Evolutionary conservation across 169 alveolate species (phyloP).

Genomic region (Plasmodium malariae): DNA sequence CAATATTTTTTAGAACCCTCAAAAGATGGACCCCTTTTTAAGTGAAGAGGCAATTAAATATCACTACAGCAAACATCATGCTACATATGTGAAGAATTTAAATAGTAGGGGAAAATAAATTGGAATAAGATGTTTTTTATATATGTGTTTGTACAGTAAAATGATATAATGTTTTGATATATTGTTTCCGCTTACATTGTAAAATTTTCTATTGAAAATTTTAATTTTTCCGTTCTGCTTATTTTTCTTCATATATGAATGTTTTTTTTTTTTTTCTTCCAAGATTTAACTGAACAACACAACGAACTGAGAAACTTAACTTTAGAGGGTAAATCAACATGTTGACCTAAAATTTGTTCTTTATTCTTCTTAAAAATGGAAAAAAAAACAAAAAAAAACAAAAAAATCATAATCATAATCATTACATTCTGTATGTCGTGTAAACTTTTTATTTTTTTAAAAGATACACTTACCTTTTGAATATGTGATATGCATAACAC

Average conservation of each 20-base stretch:
- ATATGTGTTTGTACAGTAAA: too few species aligned
- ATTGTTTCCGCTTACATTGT: too few species aligned
- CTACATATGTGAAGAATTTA: conserved; percentile 90
- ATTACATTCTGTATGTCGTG: not conserved
- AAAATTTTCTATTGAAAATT: too few species aligned
- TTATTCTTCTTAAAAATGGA: too few species aligned
- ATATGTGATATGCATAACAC: too few species aligned
- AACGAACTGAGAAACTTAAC: conserved; percentile 26
- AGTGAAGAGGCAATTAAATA: conserved; percentile 88
- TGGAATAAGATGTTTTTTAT: not conserved
- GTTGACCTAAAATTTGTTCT: not conserved
- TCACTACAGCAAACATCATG: conserved; percentile 94
- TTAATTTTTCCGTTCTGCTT: too few species aligned
- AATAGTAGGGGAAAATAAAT: conserved; percentile 76
- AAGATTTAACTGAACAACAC: conserved; percentile 48
- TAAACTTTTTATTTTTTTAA: not conserved
- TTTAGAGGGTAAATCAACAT: conserved; percentile 23
- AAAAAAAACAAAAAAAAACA: too few species aligned
- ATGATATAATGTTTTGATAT: too few species aligned
- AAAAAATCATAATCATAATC: not conserved
- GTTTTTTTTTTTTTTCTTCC: conserved; percentile 8
- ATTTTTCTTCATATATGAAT: not conserved
- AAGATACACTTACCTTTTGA: not conserved
- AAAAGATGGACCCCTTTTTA: conserved; percentile 90
- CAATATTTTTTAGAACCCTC: conserved; percentile 84